Conservation (phyloP, 1,284 basidiomycete genomes). For the Melanopsichium pennsylvanicum region DNA sequence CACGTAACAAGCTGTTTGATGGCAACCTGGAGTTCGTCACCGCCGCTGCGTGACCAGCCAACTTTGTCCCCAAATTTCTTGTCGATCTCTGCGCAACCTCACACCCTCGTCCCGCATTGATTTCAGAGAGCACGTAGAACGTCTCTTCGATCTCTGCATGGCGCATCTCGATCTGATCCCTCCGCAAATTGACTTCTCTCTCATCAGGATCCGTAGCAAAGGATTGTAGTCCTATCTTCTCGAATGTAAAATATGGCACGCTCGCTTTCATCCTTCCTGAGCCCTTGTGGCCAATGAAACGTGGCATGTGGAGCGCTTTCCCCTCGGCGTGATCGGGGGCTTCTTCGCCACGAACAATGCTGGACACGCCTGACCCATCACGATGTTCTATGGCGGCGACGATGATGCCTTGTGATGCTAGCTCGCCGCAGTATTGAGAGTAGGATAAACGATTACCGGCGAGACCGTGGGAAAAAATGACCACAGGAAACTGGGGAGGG, state of each 20-base stretch:
- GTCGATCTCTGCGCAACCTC: slow-evolving; percentile 50
- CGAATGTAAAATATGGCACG: slow-evolving; percentile 61
- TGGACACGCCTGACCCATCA: slow-evolving; percentile 69
- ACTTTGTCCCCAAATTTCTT: slow-evolving; percentile 44
- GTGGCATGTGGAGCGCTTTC: slow-evolving; percentile 1
- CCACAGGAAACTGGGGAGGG: slow-evolving; percentile 48
- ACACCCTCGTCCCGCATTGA: slow-evolving; percentile 59
- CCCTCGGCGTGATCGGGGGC: slow-evolving; percentile 13
- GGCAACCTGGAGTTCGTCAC: neutral
- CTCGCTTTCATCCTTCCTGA: slow-evolving; percentile 22
- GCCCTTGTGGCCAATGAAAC: slow-evolving; percentile 8
- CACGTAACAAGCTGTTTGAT: slow-evolving; percentile 4
- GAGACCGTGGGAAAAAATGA: slow-evolving; percentile 58
- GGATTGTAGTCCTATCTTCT: slow-evolving; percentile 65
- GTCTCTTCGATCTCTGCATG: slow-evolving; percentile 67
- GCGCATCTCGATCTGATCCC: slow-evolving; percentile 69
- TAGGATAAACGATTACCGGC: slow-evolving; percentile 58
- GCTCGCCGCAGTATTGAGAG: slow-evolving; percentile 58
- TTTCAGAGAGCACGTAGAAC: slow-evolving; percentile 63
- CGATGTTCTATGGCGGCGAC: slow-evolving; percentile 70
- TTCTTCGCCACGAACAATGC: slow-evolving; percentile 58
- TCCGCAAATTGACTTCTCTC: slow-evolving; percentile 67
- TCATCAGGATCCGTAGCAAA: slow-evolving; percentile 47
- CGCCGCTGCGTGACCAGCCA: slow-evolving; percentile 18
- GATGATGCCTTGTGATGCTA: slow-evolving; percentile 55